Percentiles rank a stretch among this genome's conserved stretches.
Evolutionary conservation across 352 stramenopile species (phyloP).

Genomic region (Phytophthora ohioensis): DNA sequence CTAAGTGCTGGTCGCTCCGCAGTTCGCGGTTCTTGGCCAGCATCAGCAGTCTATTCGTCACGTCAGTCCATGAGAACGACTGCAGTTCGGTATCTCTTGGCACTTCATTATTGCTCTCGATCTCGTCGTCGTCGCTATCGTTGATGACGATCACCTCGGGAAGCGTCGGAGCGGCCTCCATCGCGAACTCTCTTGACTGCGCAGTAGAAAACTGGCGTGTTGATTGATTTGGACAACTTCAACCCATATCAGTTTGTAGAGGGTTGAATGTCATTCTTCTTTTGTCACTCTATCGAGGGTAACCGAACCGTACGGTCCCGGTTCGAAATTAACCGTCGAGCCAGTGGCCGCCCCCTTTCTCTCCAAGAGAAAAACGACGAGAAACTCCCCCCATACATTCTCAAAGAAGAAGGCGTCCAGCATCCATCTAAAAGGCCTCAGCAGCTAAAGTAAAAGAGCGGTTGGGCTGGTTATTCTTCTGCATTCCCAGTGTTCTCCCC

Average conservation of each 20-base stretch:
- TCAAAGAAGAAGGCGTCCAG: conserved; percentile 30
- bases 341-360: conserved; percentile 27
- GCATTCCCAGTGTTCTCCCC: conserved; percentile 1
- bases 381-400: conserved; percentile 33
- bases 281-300: conserved; percentile 18
- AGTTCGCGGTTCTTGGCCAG: conserved; percentile 31
- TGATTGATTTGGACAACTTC: conserved; percentile 17
- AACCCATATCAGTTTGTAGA: conserved; percentile 22
- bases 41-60: conserved; percentile 20
- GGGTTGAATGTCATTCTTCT: conserved; percentile 20
- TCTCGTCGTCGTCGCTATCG: conserved; percentile 19
- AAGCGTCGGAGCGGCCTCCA: neutral
- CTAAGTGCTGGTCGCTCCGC: neutral
- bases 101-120: neutral
- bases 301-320: conserved; percentile 33
- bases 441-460: conserved; percentile 16
- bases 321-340: conserved; percentile 40
- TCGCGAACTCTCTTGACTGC: neutral
- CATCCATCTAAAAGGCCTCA: conserved; percentile 2
- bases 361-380: conserved; percentile 22
- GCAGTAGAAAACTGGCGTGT: neutral
- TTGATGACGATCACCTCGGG: conserved; percentile 40
- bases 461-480: conserved; percentile 10
- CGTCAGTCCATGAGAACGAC: conserved; percentile 23
- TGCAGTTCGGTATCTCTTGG: neutral